phyloP scores from a whole-genome alignment of 306 rosid species.

The Trifolium repens region DNA sequence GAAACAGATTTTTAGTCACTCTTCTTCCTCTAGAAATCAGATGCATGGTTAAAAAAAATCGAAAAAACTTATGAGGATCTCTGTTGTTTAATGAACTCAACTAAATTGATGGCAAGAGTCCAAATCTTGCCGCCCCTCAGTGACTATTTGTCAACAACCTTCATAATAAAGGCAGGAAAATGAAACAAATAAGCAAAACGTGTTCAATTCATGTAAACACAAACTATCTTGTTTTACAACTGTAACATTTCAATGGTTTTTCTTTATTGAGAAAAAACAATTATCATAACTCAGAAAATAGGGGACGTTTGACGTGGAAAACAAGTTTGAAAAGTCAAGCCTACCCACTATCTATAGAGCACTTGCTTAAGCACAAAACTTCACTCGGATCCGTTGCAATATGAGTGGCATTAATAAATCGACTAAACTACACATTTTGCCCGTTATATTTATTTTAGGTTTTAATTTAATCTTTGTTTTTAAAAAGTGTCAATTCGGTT shows the following conservation, averaged over 20 bases:
- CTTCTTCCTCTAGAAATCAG: too few species aligned
- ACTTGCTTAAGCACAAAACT: background rate
- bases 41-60: too few species aligned
- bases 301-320: background rate
- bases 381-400: too few species aligned
- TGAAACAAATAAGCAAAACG: slow-evolving; percentile 35
- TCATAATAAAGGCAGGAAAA: slow-evolving; percentile 8
- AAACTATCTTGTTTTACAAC: slow-evolving; percentile 18
- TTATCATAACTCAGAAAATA: background rate
- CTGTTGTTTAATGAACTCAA: background rate
- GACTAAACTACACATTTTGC: too few species aligned
- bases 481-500: too few species aligned
- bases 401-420: too few species aligned
- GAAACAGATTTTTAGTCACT: too few species aligned
- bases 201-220: slow-evolving; percentile 68
- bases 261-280: background rate
- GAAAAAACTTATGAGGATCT: background rate
- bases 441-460: too few species aligned
- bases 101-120: slow-evolving; percentile 46
- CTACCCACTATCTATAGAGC: background rate
- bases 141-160: slow-evolving; percentile 23
- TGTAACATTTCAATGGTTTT: background rate
- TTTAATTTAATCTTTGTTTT: too few species aligned
- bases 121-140: slow-evolving; percentile 36
- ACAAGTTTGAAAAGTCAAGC: background rate